phyloP scores from a whole-genome alignment of 1,284 basidiomycete species.

The Trametes polyzona region DNA sequence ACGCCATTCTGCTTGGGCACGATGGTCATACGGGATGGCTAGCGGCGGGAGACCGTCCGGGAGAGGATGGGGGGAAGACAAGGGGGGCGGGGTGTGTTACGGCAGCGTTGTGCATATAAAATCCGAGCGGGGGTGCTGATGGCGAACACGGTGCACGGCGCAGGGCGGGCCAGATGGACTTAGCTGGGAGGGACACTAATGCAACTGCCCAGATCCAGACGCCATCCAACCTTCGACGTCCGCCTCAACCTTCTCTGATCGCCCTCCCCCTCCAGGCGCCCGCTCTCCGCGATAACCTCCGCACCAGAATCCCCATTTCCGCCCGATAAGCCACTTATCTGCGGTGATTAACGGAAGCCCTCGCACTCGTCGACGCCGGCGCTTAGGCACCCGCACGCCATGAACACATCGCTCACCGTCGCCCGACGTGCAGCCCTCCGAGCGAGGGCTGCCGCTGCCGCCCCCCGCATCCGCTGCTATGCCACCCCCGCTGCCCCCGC shows the following conservation, averaged over 20 bases:
- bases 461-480: constrained; percentile 30
- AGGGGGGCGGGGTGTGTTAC: too few species aligned
- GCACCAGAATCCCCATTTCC: not conserved
- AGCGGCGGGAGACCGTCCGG: not conserved
- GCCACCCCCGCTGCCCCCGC: constrained; percentile 23
- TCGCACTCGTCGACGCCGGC: constrained; percentile 3
- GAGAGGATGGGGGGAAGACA: too few species aligned
- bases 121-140: too few species aligned
- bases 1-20: constrained; percentile 20
- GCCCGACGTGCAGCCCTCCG: constrained; percentile 31
- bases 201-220: too few species aligned
- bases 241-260: too few species aligned
- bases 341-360: not conserved
- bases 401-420: constrained; percentile 33
- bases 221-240: too few species aligned
- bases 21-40: constrained; percentile 13
- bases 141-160: too few species aligned
- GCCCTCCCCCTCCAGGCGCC: too few species aligned
- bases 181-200: too few species aligned
- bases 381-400: constrained; percentile 17
- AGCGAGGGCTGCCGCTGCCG: constrained; percentile 18
- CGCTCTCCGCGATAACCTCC: not conserved
- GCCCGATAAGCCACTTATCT: not conserved
- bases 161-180: too few species aligned
- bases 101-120: too few species aligned